phyloP scores from a whole-genome alignment of 2,329 filamentous ascomycete species.

The Exophiala bonariae region DNA sequence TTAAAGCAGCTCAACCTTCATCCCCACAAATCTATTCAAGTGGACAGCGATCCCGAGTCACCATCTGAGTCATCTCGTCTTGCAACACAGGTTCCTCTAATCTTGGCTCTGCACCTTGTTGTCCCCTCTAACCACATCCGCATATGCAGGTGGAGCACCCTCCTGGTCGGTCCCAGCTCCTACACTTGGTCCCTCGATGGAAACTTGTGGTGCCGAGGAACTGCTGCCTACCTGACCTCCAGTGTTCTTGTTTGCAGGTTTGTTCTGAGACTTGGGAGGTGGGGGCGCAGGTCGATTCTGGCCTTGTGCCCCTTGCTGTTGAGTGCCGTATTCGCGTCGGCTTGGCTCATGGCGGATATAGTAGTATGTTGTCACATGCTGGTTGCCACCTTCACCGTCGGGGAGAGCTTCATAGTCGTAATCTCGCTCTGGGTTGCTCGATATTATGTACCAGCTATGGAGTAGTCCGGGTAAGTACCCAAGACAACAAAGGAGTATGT shows the following conservation, averaged over 20 bases:
- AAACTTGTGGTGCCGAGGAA: slow-evolving; percentile 24
- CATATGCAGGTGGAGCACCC: slow-evolving; percentile 75
- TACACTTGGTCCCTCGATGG: slow-evolving; percentile 33
- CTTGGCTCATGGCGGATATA: slow-evolving; percentile 61
- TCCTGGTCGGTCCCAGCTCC: slow-evolving; percentile 45
- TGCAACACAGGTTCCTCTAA: slow-evolving; percentile 34
- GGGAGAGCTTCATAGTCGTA: slow-evolving; percentile 66
- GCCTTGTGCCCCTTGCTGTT: slow-evolving; percentile 32
- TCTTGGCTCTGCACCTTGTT: slow-evolving; percentile 79
- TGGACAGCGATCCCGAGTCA: too few species aligned
- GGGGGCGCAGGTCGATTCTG: slow-evolving; percentile 30
- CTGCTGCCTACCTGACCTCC: slow-evolving; percentile 34
- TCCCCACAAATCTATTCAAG: too few species aligned
- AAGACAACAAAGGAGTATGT: slow-evolving; percentile 82
- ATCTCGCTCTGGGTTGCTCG: slow-evolving; percentile 76
- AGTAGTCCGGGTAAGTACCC: slow-evolving; percentile 83
- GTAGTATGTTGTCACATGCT: slow-evolving; percentile 75
- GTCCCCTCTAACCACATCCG: slow-evolving; percentile 85
- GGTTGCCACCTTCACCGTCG: slow-evolving; percentile 52
- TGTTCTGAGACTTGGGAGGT: slow-evolving; percentile 24
- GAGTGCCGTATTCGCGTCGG: slow-evolving; percentile 41
- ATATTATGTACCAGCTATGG: slow-evolving; percentile 98
- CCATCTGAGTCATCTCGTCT: too few species aligned
- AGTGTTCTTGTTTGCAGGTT: slow-evolving; percentile 28
- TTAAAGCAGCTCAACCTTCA: too few species aligned